These are phyloP conservation scores for Pyrenophora tritici-repentis DNA, from an alignment of 2,329 filamentous ascomycete species.

Conservation along the genomic window DNA sequence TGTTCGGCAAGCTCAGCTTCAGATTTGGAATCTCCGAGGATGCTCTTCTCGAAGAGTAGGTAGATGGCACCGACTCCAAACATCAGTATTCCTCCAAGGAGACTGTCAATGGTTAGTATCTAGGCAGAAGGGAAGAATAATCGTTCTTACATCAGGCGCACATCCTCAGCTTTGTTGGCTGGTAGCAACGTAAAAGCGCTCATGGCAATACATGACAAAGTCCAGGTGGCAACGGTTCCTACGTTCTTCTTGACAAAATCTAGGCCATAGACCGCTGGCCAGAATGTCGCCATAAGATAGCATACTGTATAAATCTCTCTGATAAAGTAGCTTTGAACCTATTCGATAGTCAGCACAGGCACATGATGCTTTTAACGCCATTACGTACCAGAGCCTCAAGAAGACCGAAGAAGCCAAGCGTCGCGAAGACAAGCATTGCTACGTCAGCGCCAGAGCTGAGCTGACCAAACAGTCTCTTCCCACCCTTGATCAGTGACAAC, in stretches of 20 bases:
- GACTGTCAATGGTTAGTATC: constrained; percentile 52
- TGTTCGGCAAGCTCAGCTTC: constrained; percentile 34
- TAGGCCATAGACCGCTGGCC: constrained; percentile 76
- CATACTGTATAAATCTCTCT: constrained; percentile 83
- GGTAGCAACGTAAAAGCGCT: constrained; percentile 88
- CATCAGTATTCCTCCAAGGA: constrained; percentile 80
- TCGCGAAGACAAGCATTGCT: constrained; percentile 66
- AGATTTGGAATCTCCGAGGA: constrained; percentile 53
- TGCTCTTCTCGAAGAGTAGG: constrained; percentile 74
- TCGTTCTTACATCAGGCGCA: constrained; percentile 70
- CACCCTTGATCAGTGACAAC: constrained; percentile 69
- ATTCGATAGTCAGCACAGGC: constrained; percentile 2
- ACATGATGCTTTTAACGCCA: neutral
- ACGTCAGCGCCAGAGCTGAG: constrained; percentile 64
- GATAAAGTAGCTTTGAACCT: constrained; percentile 92
- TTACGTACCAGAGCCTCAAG: constrained; percentile 70
- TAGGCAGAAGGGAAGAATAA: too few relatives aligned
- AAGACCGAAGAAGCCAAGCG: constrained; percentile 70
- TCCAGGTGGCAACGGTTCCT: constrained; percentile 72
- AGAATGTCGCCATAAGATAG: constrained; percentile 76
- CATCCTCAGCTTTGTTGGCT: constrained; percentile 81
- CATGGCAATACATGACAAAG: constrained; percentile 77
- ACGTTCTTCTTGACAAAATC: constrained; percentile 72
- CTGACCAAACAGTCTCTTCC: constrained; percentile 70
- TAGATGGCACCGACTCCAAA: constrained; percentile 75